These are phyloP conservation scores for Lactarius vividus DNA, from an alignment of 768 basidiomycete genomes.

Conservation along the genomic window DNA sequence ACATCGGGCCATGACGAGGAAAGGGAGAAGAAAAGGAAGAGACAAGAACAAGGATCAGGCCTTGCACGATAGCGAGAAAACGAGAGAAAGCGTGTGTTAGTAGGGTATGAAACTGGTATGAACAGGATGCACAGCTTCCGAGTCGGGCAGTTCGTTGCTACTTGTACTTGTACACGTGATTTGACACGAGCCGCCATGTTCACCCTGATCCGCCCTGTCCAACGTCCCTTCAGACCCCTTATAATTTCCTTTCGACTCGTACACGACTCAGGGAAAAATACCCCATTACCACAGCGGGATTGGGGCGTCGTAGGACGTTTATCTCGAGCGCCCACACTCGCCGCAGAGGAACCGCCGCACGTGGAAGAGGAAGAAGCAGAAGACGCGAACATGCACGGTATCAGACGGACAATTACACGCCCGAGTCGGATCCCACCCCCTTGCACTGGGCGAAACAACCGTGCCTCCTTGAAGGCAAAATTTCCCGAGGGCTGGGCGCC, in stretches of 20 bases:
- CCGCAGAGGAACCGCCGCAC: not conserved
- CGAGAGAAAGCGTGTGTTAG: conserved; percentile 1
- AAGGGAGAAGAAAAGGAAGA: not conserved
- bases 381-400: conserved; percentile 17
- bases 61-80: conserved; percentile 12
- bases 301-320: conserved; percentile 24
- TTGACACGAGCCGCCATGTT: conserved; percentile 5
- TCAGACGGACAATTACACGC: conserved; percentile 23
- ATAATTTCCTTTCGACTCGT: not conserved
- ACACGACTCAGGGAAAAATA: not conserved
- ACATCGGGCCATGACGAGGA: conserved; percentile 25
- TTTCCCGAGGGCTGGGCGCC: conserved; percentile 49
- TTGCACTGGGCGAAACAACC: conserved; percentile 34
- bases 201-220: not conserved
- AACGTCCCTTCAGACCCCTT: not conserved
- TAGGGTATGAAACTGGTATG: too few species aligned
- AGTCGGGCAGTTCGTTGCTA: not conserved
- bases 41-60: conserved; percentile 4
- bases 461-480: conserved; percentile 34
- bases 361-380: conserved; percentile 5
- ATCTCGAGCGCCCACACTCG: conserved; percentile 18
- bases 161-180: not conserved
- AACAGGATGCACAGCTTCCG: not conserved
- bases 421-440: conserved; percentile 29
- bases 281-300: conserved; percentile 9